A percentile compares a stretch with the other conserved stretches of the same genome.
Conservation (phyloP, 768 basidiomycete species). For the Trametes villosa region DNA sequence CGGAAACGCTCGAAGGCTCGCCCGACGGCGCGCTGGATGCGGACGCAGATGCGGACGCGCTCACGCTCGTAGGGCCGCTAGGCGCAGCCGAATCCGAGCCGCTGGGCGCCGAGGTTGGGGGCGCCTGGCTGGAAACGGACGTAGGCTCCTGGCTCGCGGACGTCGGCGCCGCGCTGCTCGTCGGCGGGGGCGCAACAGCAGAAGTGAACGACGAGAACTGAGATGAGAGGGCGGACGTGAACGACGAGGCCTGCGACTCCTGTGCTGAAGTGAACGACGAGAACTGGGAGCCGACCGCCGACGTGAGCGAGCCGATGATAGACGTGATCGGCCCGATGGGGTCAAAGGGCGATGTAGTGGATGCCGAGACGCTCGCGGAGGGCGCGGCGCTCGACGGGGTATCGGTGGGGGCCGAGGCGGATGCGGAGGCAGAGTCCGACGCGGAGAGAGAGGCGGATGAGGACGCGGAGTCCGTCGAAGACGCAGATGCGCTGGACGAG, state of each 20-base stretch:
- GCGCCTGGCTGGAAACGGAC: too few relatives aligned
- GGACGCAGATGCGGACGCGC: neutral
- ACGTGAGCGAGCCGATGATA: slow-evolving; percentile 1
- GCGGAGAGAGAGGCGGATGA: slow-evolving; percentile 1
- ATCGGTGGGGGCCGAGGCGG: slow-evolving; percentile 7
- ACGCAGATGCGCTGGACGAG: neutral
- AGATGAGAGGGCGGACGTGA: neutral
- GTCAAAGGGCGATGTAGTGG: slow-evolving; percentile 10
- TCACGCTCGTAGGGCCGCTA: slow-evolving; percentile 1
- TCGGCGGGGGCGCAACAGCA: slow-evolving; percentile 4
- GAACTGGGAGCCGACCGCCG: slow-evolving; percentile 2
- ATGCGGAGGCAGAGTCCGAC: neutral
- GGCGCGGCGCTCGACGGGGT: slow-evolving; percentile 9
- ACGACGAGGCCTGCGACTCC: neutral
- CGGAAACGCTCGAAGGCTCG: neutral
- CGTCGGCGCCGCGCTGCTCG: neutral
- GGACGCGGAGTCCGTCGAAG: neutral
- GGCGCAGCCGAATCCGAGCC: slow-evolving; percentile 12
- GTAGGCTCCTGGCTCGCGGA: neutral
- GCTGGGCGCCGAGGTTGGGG: neutral
- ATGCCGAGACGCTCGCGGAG: neutral
- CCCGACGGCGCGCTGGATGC: neutral
- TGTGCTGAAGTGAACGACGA: slow-evolving; percentile 3
- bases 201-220: slow-evolving; percentile 7
- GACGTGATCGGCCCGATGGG: slow-evolving; percentile 3